These are phyloP conservation scores for Suillus plorans DNA, from an alignment of 768 basidiomycete genomes.

Conservation along the genomic window DNA sequence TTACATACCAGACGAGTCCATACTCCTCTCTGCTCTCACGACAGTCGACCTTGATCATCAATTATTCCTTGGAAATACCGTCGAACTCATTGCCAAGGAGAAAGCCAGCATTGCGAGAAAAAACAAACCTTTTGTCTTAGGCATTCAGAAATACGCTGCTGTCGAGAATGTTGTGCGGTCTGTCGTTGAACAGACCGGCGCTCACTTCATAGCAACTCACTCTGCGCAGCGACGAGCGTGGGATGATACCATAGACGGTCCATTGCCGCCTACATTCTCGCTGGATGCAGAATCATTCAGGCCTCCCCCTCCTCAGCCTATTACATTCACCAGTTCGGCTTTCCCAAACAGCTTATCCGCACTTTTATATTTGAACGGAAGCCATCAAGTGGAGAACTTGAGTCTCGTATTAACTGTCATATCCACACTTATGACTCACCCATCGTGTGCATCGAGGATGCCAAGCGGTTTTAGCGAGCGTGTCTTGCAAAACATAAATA, in stretches of 20 bases:
- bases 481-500: conserved; percentile 49
- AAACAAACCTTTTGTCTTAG: conserved; percentile 64
- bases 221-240: conserved; percentile 33
- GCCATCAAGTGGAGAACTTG: conserved; percentile 87
- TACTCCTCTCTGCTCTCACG: conserved; percentile 81
- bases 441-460: conserved; percentile 20
- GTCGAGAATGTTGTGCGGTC: conserved; percentile 47
- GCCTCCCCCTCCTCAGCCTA: conserved; percentile 40
- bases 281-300: conserved; percentile 28
- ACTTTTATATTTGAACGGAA: conserved; percentile 68
- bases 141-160: conserved; percentile 53
- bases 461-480: neutral
- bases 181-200: conserved; percentile 43
- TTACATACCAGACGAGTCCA: conserved; percentile 64
- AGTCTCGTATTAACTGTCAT: conserved; percentile 64
- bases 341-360: conserved; percentile 47
- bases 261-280: conserved; percentile 27
- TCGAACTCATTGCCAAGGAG: conserved; percentile 72
- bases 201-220: conserved; percentile 36
- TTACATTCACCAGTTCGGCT: conserved; percentile 42
- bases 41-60: conserved; percentile 94
- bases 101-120: conserved; percentile 79
- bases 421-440: conserved; percentile 50
- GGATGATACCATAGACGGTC: conserved; percentile 36
- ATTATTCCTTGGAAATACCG: conserved; percentile 77